These are phyloP conservation scores for Candida saitoana DNA, from an alignment of 805 yeast species.

Conservation along the genomic window DNA sequence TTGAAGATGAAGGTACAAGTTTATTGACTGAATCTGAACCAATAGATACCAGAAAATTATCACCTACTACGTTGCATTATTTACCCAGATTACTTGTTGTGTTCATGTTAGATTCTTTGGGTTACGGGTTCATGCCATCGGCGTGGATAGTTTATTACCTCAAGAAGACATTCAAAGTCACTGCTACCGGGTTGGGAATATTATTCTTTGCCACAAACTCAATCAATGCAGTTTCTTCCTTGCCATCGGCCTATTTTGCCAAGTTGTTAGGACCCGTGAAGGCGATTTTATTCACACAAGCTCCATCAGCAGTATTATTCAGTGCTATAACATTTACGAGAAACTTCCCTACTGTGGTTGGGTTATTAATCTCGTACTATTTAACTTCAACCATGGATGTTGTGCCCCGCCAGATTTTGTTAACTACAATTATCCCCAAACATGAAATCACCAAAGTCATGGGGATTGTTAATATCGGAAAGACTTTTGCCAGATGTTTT, in stretches of 20 bases:
- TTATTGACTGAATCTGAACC: conserved; percentile 6
- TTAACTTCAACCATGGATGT: conserved; percentile 81
- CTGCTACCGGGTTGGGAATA: conserved; percentile 59
- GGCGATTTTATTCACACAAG: conserved; percentile 69
- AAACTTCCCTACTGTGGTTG: conserved; percentile 44
- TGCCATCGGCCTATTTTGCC: conserved; percentile 73
- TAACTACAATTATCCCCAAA: conserved; percentile 62
- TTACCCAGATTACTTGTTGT: conserved; percentile 49
- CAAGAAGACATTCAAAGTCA: conserved; percentile 48
- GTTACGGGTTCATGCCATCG: conserved; percentile 82
- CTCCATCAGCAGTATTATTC: conserved; percentile 71
- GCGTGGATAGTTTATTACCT: conserved; percentile 88
- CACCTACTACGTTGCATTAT: conserved; percentile 40
- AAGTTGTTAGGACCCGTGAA: conserved; percentile 69
- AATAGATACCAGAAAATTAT: conserved; percentile 17
- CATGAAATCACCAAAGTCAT: conserved; percentile 68
- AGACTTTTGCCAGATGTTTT: conserved; percentile 76
- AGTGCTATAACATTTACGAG: conserved; percentile 29
- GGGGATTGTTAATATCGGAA: conserved; percentile 83
- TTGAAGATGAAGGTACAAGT: conserved; percentile 5
- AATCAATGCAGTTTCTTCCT: conserved; percentile 61
- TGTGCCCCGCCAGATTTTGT: conserved; percentile 79
- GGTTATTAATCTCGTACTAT: conserved; percentile 51
- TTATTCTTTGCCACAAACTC: conserved; percentile 63
- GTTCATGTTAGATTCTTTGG: conserved; percentile 84